Percentiles rank a stretch among this genome's conserved stretches.
These are phyloP conservation scores for Penicillium sp. DNA, from an alignment of 2,329 filamentous ascomycete genomes.

Conservation along the genomic window DNA sequence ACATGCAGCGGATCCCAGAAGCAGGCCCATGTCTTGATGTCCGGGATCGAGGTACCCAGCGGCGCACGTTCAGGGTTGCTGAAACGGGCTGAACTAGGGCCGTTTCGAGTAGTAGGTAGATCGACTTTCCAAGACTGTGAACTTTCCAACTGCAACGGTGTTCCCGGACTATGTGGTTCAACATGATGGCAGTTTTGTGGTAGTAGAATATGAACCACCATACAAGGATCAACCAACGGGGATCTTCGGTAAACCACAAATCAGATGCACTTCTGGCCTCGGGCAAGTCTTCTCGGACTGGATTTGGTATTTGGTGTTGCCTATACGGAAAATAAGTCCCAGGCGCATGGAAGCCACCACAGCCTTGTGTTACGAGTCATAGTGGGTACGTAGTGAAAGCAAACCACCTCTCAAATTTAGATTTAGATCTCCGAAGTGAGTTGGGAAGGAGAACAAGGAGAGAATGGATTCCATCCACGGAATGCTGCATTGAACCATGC, in stretches of 20 bases:
- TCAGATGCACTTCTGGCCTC: conserved; percentile 7
- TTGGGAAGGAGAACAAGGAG: not conserved
- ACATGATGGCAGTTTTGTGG: conserved; percentile 1
- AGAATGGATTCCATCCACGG: conserved; percentile 18
- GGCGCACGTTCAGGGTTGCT: conserved; percentile 17
- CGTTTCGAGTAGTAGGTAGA: not conserved
- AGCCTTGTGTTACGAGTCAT: conserved; percentile 19
- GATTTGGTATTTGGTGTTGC: conserved; percentile 9
- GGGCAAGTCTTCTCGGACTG: conserved; percentile 7
- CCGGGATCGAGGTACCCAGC: conserved; percentile 6
- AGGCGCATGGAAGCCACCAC: conserved; percentile 33
- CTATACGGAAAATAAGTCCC: conserved; percentile 24
- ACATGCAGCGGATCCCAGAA: conserved; percentile 1
- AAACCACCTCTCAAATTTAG: not conserved
- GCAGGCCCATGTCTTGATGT: conserved; percentile 6
- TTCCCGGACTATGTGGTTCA: conserved; percentile 7
- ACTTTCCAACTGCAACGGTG: conserved; percentile 7
- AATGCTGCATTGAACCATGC: conserved; percentile 17
- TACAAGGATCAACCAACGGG: conserved; percentile 12
- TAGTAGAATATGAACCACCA: not conserved
- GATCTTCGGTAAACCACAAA: conserved; percentile 6
- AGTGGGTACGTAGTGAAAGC: not conserved
- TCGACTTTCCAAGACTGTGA: not conserved
- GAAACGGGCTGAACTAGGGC: conserved; percentile 17
- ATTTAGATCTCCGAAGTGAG: not conserved